Conservation (phyloP, 768 basidiomycete genomes). For the Serendipita sp. region DNA sequence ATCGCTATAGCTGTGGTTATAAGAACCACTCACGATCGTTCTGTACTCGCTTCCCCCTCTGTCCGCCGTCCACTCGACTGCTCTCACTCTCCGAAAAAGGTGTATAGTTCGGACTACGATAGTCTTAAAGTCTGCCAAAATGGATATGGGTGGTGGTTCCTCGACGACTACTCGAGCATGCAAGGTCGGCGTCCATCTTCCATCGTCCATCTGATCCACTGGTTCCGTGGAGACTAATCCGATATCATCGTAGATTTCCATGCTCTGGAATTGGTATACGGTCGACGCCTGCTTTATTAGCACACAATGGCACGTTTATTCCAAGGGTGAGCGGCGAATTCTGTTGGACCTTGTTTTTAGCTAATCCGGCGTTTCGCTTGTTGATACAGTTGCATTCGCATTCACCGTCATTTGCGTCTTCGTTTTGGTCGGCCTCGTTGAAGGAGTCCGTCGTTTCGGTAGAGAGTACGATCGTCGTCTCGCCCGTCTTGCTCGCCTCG, state of each 20-base stretch:
- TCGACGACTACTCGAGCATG: too few species aligned
- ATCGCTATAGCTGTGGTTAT: too few species aligned
- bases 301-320: conserved; percentile 15
- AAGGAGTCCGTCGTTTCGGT: conserved; percentile 15
- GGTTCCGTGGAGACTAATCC: too few species aligned
- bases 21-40: too few species aligned
- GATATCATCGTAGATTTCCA: conserved; percentile 11
- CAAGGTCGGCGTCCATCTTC: too few species aligned
- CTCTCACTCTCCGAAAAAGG: too few species aligned
- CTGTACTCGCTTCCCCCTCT: too few species aligned
- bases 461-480: conserved; percentile 18
- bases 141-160: too few species aligned
- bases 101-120: too few species aligned
- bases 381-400: conserved; percentile 13
- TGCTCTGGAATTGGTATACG: conserved; percentile 21
- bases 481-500: background rate
- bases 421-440: conserved; percentile 17
- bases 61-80: too few species aligned
- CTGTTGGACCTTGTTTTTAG: background rate
- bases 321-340: conserved; percentile 10
- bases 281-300: conserved; percentile 20
- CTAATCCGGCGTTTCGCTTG: background rate
- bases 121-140: too few species aligned
- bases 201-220: too few species aligned
- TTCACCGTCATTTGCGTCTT: conserved; percentile 19